Conservation (phyloP, 83 land plant species). For the Picea abies region DNA sequence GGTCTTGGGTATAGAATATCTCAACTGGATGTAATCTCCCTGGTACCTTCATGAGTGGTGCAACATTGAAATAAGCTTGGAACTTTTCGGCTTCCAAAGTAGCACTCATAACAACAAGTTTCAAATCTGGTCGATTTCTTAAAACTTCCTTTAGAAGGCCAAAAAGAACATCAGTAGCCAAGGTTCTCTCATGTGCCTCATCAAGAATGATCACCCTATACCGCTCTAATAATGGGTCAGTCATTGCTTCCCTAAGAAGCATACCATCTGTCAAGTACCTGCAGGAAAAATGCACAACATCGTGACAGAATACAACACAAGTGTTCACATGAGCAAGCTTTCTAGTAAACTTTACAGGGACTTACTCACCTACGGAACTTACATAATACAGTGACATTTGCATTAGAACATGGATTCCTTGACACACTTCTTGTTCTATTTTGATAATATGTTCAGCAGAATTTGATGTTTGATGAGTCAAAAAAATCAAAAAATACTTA, state of each 20-base stretch:
- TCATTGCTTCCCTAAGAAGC: slow-evolving; percentile 90
- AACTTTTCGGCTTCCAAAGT: slow-evolving; percentile 98
- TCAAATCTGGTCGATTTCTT: slow-evolving; percentile 81
- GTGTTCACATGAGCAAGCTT: too few species aligned
- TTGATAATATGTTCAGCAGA: too few species aligned
- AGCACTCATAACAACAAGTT: slow-evolving; percentile 97
- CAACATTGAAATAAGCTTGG: slow-evolving; percentile 84
- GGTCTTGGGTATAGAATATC: slow-evolving; percentile 91
- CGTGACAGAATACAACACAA: too few species aligned
- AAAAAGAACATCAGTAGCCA: slow-evolving; percentile 96
- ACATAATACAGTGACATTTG: too few species aligned
- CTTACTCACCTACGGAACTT: too few species aligned
- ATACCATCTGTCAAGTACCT: slow-evolving; percentile 97
- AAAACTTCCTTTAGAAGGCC: slow-evolving; percentile 93
- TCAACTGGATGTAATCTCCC: slow-evolving; percentile 97
- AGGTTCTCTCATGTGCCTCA: slow-evolving; percentile 94
- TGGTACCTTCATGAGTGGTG: slow-evolving; percentile 99
- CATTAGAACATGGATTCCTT: too few species aligned
- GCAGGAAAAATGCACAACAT: too few species aligned
- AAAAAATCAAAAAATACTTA: slow-evolving; percentile 15
- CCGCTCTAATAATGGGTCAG: slow-evolving; percentile 78
- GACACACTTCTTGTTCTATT: too few species aligned
- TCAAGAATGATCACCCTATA: slow-evolving; percentile 91
- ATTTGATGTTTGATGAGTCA: background rate
- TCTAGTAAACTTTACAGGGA: too few species aligned